Evolutionary conservation across 148 eudicot species (phyloP), one percentile per base, ranked within the genome.

Genomic region (Rhododendron vialii): DNA sequence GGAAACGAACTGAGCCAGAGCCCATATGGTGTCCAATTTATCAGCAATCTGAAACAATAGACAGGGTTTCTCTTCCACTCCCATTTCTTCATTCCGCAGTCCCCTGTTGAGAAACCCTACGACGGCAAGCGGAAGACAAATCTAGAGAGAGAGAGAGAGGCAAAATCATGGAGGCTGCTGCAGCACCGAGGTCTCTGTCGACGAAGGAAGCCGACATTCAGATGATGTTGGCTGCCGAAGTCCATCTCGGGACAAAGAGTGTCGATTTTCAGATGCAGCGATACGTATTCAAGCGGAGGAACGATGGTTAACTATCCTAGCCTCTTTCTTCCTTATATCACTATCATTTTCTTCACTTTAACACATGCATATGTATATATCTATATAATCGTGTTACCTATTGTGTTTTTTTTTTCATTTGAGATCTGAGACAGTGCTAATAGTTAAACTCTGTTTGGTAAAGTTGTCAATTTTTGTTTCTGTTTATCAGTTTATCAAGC

Each of bases 221-320:
- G 41, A 81, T 55, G 83, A 81, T 81, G 83, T 55, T 81, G 83
- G 83, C 69, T 22, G 83, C 83, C 15, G 83, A 81, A 35, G 83
- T 81, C 28, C 83, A 81, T 10, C 69, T 81, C 15, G 83, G 83
- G 5, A 81, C 83, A 12, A 81, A 81, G 28, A 55, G 41, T 24
- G 61, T 61, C 26, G 83, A 81, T 38, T 81, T 81, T 24, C 83
- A 81, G 26, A 81, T 81, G 69, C 47, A 55, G 38, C 83, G 83
- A 2, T 81, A 81, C 15, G 69, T 55, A 5, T 81, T 81, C 83
- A 81, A 55, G 83, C 45, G 83, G 4, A n/a, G 83, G 15, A 81
- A 35, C n/a, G 83, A 81, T 20, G 83, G 83, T 81, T 33, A 55
- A 1, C 53, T 35, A 1, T 15, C 0, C 36, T 55, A 18, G 7